Evolutionary conservation across 73 alveolate genomes (phyloP).

Genomic region (Tetrahymena elliotti): DNA sequence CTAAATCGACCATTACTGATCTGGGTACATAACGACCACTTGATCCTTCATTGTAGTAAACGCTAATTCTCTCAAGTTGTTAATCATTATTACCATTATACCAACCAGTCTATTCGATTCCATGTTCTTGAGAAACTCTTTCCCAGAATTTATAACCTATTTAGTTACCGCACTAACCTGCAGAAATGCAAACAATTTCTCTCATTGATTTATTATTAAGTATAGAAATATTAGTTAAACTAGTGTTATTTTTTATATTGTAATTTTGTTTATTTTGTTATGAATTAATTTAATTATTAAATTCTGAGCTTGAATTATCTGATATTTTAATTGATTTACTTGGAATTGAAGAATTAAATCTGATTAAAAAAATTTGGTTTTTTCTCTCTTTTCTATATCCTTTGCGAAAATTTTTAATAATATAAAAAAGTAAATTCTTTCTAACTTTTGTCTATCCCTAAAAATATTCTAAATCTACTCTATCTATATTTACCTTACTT

Average conservation of each 20-base stretch:
- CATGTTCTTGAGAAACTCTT: slow-evolving; percentile 10
- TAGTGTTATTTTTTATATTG: neutral
- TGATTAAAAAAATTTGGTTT: neutral
- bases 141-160: slow-evolving; percentile 5
- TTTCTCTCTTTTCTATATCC: neutral
- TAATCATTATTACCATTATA: slow-evolving; percentile 31
- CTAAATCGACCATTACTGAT: slow-evolving; percentile 65
- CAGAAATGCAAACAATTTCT: slow-evolving; percentile 10
- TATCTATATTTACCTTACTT: neutral
- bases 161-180: slow-evolving; percentile 27
- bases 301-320: neutral
- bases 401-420: neutral
- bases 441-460: neutral
- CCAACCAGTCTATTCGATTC: slow-evolving; percentile 5
- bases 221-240: neutral
- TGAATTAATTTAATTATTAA: no score
- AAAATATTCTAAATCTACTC: neutral
- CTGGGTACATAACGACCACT: slow-evolving; percentile 62
- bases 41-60: slow-evolving; percentile 49
- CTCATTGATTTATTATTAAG: slow-evolving; percentile 2
- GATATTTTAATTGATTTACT: no score
- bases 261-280: neutral
- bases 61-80: slow-evolving; percentile 22
- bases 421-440: neutral
- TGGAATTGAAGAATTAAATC: neutral